Evolutionary conservation across 148 eudicot species (phyloP), one percentile per base, ranked within the genome.

Genomic region (Polygonum aviculare): DNA sequence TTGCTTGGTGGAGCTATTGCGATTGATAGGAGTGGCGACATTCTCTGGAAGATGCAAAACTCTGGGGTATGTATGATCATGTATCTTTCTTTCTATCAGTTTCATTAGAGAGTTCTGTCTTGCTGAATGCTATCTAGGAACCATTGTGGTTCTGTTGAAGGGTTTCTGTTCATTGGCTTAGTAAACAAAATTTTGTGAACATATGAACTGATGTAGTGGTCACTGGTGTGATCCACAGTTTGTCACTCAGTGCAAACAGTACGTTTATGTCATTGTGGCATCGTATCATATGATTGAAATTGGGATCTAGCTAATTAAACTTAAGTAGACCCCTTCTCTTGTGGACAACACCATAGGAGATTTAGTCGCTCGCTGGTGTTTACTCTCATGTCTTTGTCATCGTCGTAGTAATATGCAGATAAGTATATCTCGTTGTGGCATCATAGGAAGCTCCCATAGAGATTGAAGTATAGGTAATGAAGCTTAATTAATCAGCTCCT

Each of bases 1-100:
- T 86, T 89, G 83, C 78, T 89, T 63, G 89, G 86, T 41, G 90
- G 90, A 14, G 73, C 77, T 33, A 77, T 63, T 71, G 81, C 84
- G 12, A 48, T 89, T 57, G 86, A 85, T 79, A 77, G 74, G 48
- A 80, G 89, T 48, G 79, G 88, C 75, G 84, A 83, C 65, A 76
- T 84, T 39, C 55, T 87, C 38, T 87, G 90, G 93, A 83, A 87
- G 62, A 81, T 84, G 84, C 81, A 79, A 26, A 89, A 89, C 81
- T 26, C 87, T 16, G 93, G 90, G 89, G 93, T 89, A 87, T 54
- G 81, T 26, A 26, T 26, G 31, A 26, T 26, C 31, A 26, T 26
- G 31, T 26, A 26, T 26, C 31, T 26, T 26, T 26, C 31, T 38
- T 65, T 2, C 45, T 67, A 36, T 36, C 16, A 67, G 21, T 67